Base-by-base conservation (phyloP, 768 basidiomycete genomes). In the Lactarius tabidus region DNA sequence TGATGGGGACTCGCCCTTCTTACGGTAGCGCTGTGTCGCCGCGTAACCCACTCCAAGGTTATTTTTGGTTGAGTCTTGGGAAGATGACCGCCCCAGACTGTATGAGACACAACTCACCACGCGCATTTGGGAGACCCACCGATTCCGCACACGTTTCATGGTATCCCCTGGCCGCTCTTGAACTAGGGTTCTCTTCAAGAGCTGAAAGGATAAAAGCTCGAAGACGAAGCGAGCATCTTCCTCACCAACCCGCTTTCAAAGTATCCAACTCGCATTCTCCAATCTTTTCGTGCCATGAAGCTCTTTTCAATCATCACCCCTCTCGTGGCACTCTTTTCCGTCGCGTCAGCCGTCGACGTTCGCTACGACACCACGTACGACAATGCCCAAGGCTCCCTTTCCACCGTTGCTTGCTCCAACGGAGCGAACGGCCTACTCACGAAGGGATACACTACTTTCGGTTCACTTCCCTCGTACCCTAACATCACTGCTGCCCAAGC, bases 371-470 rank as follows among this genome's bases (percentile, higher is more conserved):
- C 2, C 18, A 5, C 3, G 39, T 39, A 39, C 17, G 39, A 18
- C 39, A 17, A 39, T 17, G 2, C 2, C 39, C 3, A 1, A 6
- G 39, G 39, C 39, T 18, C 17, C 17, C 39, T 18, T 2, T 18
- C 39, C 39, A 18, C 39, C 15, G 39, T 39, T 17, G 17, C 17
- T 39, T 39, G 77, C 56, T 77, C 77, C 3, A 18, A 75, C 39
- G 77, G 77, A 7, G 10, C 36, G 28, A 63, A 78, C 51, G 77
- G 75, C 12, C 72, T 77, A 48, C 45, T 70, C 3, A 71, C 59
- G 60, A 70, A 72, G 43, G 76, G 76, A 1, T 79, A 73, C 63
- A 71, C 71, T 60, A 77, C 75, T 6, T 71, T 78, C 55, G 72
- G 74, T 3, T 70, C 70, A 4, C 70, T 77, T 36, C 75, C 75